Conservation (phyloP, 78 protist species). For the Pelomyxa schiedti region DNA sequence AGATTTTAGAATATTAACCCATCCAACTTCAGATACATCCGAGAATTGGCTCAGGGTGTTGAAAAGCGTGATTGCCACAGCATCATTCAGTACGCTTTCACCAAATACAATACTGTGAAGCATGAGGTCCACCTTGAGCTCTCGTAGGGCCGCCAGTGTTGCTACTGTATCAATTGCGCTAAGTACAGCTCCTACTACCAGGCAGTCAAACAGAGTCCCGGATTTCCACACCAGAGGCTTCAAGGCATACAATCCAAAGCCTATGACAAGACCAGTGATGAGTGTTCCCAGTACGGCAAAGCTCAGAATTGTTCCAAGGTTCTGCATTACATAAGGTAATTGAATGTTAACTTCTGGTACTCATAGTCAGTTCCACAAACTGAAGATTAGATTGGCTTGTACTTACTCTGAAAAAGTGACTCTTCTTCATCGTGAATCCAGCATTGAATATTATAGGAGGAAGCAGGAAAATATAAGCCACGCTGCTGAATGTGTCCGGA, state of each 20-base stretch:
- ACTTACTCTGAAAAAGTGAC: background rate
- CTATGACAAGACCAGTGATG: background rate
- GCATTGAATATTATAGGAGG: background rate
- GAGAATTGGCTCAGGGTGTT: background rate
- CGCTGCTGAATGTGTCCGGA: background rate
- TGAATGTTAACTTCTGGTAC: too few relatives aligned
- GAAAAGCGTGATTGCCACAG: slow-evolving; percentile 50
- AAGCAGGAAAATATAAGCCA: background rate
- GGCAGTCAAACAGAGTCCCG: background rate
- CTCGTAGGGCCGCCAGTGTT: slow-evolving; percentile 27
- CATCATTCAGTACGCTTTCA: slow-evolving; percentile 50
- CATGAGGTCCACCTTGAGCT: slow-evolving; percentile 17
- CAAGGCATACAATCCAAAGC: background rate
- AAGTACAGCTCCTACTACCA: slow-evolving; percentile 35
- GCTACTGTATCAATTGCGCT: slow-evolving; percentile 58
- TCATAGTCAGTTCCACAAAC: too few relatives aligned
- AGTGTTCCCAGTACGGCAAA: background rate
- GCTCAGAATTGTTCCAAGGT: background rate
- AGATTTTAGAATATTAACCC: background rate
- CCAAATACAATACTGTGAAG: slow-evolving; percentile 45
- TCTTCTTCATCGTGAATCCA: background rate
- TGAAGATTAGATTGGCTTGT: too few relatives aligned
- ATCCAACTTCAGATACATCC: background rate
- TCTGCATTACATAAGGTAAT: too few relatives aligned
- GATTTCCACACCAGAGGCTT: background rate